Evolutionary conservation across 805 yeast species (phyloP), one percentile per base, ranked within the genome.

Genomic region (Teunomyces lycoperdinae): DNA sequence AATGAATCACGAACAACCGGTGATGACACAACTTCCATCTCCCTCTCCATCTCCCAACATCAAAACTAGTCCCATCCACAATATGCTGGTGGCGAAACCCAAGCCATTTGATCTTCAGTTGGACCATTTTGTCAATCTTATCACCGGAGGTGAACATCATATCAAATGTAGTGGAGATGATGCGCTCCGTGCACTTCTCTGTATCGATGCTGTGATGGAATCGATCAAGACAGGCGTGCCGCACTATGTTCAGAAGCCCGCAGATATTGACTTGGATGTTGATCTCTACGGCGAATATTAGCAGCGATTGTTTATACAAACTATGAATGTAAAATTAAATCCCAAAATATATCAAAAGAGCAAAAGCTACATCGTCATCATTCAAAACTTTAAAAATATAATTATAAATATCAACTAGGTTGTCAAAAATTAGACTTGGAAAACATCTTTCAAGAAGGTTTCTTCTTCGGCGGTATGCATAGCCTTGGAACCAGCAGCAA

Each of bases 401-500:
- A 32, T 20, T 13, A 32, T 32, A 32, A 32, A 32, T 32, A 32
- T 32, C 34, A 32, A 32, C 16, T 13, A 32, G 9, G 34, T 32
- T 14, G 34, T 32, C 9, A 13, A 32, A 32, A 31, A n/a, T 32
- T 32, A 32, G 34, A 32, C 44, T 11, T 40, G 60, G 71, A 89
- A 86, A 51, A 85, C 96, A 47, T 87, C 95, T 50, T 77, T 74
- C 68, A 92, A 77, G 79, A 94, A 89, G 33, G 85, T 84, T 58
- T 83, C 86, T 76, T 94, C 98, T 78, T 94, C 96, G 55, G 85
- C 85, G 53, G 70, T 66, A 71, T 94, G 99, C 82, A 83, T 83
- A 55, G 84, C 72, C 83, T 94, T 94, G 53, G 88, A 78, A 73
- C 99, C 99, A 57, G 98, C 96, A 63, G 99, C 99, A 64, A 94